Conservation (phyloP, 192 early-diverging fungal genomes). For the Coemansia sp. region DNA sequence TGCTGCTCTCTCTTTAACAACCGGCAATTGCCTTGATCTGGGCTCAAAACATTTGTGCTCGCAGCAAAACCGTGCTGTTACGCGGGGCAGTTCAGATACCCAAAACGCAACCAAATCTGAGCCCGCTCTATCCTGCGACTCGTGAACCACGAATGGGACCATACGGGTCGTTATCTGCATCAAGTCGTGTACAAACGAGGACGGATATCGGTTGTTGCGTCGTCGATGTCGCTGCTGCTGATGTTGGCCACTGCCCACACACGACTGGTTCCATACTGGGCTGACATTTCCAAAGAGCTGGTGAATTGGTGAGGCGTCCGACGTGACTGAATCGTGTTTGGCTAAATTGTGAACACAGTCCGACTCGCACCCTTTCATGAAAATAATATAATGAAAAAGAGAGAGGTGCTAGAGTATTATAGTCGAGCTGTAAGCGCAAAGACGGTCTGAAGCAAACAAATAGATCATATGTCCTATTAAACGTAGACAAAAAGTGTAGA, state of each 20-base stretch:
- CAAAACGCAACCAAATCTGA: slow-evolving; percentile 13
- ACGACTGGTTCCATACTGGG: slow-evolving; percentile 27
- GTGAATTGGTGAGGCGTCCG: slow-evolving; percentile 3
- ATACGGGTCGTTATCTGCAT: slow-evolving; percentile 11
- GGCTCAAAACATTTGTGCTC: background rate
- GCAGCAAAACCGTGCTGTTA: slow-evolving; percentile 5
- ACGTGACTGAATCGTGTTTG: slow-evolving; percentile 11
- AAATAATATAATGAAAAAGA: background rate
- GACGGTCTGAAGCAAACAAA: background rate
- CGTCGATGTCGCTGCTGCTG: slow-evolving; percentile 1
- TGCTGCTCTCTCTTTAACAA: background rate
- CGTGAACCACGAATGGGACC: background rate
- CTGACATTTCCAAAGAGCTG: slow-evolving; percentile 17
- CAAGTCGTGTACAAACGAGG: slow-evolving; percentile 7
- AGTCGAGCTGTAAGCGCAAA: background rate
- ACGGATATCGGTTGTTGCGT: background rate
- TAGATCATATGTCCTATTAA: background rate
- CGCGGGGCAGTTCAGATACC: slow-evolving; percentile 16
- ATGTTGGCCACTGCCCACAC: background rate
- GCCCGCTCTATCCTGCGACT: background rate
- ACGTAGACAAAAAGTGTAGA: background rate
- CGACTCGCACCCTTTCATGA: slow-evolving; percentile 34
- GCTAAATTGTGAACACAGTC: slow-evolving; percentile 32
- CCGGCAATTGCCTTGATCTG: background rate
- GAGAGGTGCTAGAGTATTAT: background rate